Evolutionary conservation across 2,329 filamentous ascomycete genomes (phyloP).

Genomic region (Myriosclerotinia scirpicola): DNA sequence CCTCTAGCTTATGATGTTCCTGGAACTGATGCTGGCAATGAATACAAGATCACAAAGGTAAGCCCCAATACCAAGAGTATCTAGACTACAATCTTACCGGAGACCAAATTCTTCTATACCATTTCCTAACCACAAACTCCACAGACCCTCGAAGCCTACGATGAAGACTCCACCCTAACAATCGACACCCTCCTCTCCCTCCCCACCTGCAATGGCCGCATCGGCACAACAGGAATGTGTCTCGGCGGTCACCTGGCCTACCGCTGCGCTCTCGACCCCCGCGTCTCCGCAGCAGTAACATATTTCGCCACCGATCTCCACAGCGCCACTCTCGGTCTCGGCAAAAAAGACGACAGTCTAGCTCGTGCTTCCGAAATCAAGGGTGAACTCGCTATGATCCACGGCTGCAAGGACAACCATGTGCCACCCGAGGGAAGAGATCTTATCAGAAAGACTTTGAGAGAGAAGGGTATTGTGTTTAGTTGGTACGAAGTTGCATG

Average conservation of each 20-base stretch:
- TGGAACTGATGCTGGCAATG: slow-evolving; percentile 85
- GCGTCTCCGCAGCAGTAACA: slow-evolving; percentile 74
- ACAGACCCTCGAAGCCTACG: slow-evolving; percentile 80
- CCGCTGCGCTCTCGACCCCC: slow-evolving; percentile 69
- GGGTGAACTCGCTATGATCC: slow-evolving; percentile 84
- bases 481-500: slow-evolving; percentile 89
- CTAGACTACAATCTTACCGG: background rate
- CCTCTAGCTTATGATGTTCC: slow-evolving; percentile 81
- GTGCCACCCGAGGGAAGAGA: slow-evolving; percentile 81
- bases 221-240: slow-evolving; percentile 87
- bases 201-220: slow-evolving; percentile 75
- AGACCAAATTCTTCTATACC: background rate
- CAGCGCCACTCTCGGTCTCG: slow-evolving; percentile 69
- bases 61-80: slow-evolving; percentile 11
- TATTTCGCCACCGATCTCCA: slow-evolving; percentile 96
- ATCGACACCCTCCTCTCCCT: slow-evolving; percentile 70
- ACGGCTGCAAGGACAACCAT: slow-evolving; percentile 87
- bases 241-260: slow-evolving; percentile 84
- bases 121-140: background rate
- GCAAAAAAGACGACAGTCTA: slow-evolving; percentile 61
- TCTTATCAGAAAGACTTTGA: slow-evolving; percentile 77
- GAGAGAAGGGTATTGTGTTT: slow-evolving; percentile 72
- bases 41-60: slow-evolving; percentile 80
- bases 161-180: slow-evolving; percentile 69
- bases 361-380: slow-evolving; percentile 64